These are phyloP conservation scores for Aspergillus incahuasiensis DNA, from an alignment of 495 filamentous ascomycete species.

Conservation along the genomic window DNA sequence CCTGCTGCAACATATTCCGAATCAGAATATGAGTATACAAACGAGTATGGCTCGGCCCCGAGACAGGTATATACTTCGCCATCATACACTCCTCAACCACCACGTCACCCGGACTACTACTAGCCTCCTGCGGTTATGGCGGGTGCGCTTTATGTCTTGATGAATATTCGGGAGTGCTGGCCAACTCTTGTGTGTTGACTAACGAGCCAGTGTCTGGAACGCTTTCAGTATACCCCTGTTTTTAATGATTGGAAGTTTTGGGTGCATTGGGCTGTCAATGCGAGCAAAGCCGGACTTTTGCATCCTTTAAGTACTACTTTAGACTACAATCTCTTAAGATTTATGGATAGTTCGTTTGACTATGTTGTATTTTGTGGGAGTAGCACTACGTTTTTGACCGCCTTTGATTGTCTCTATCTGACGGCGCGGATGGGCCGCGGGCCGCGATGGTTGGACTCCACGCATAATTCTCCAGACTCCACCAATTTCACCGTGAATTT, in stretches of 20 bases:
- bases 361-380: no score
- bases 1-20: not conserved
- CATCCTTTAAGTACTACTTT: not conserved
- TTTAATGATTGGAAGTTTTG: conserved; percentile 8
- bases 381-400: no score
- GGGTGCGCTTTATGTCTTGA: conserved; percentile 6
- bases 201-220: conserved; percentile 11
- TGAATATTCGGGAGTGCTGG: conserved; percentile 10
- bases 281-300: conserved; percentile 5
- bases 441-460: not conserved
- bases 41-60: conserved; percentile 9
- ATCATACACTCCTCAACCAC: conserved; percentile 10
- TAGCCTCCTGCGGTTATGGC: not conserved
- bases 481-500: not conserved
- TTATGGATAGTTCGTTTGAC: no score
- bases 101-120: conserved; percentile 8
- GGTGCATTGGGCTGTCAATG: not conserved
- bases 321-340: no score
- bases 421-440: not conserved
- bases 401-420: not conserved
- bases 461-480: not conserved
- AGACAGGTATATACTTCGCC: conserved; percentile 5
- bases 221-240: conserved; percentile 12
- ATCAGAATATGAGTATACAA: conserved; percentile 1
- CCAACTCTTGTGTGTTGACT: conserved; percentile 12